Percentiles rank a stretch among this genome's conserved stretches.
Evolutionary conservation across 176 grass and related monocot species (phyloP).

Genomic region (Eragrostis curvula): DNA sequence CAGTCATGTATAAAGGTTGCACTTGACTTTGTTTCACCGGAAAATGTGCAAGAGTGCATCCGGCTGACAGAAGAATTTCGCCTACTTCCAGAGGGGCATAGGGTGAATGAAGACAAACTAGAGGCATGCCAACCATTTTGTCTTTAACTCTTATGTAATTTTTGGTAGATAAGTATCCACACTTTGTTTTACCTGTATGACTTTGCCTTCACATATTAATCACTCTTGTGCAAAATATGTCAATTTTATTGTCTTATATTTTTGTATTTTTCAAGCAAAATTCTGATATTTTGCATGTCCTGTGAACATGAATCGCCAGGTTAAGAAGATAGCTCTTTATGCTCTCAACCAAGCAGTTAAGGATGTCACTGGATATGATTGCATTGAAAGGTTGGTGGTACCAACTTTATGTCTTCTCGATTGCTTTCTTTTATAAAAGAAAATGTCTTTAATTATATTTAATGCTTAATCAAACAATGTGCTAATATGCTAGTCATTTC

Average conservation of each 20-base stretch:
- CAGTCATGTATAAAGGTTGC: slow-evolving; percentile 98
- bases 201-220: background rate
- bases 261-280: background rate
- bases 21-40: slow-evolving; percentile 90
- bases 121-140: slow-evolving; percentile 45
- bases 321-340: slow-evolving; percentile 73
- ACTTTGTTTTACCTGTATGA: background rate
- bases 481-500: background rate
- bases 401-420: background rate
- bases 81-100: slow-evolving; percentile 68
- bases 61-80: slow-evolving; percentile 77
- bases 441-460: too few relatives aligned
- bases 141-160: background rate
- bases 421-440: background rate
- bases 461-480: too few relatives aligned
- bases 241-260: background rate
- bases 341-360: slow-evolving; percentile 45
- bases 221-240: background rate
- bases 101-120: slow-evolving; percentile 88
- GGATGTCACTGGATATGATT: slow-evolving; percentile 5
- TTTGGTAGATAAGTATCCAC: too few relatives aligned
- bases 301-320: slow-evolving; percentile 37
- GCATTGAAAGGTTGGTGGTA: slow-evolving; percentile 23
- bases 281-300: background rate
- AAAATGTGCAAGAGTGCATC: slow-evolving; percentile 77